A percentile compares a stretch with the other conserved stretches of the same genome.
Evolutionary conservation across 2,329 filamentous ascomycete species (phyloP).

Genomic region (Botrytis deweyae): DNA sequence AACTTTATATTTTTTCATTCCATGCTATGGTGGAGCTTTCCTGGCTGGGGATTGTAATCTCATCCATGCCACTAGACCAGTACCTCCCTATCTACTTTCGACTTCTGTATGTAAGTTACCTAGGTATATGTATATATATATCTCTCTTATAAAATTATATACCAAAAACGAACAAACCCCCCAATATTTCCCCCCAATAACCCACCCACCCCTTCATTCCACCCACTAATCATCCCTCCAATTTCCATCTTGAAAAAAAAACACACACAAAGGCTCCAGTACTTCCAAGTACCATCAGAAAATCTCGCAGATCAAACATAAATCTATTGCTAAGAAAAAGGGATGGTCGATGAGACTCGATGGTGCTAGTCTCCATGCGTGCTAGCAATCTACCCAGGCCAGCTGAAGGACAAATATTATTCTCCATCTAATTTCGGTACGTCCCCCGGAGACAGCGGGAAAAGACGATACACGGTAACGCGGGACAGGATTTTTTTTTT

Average conservation of each 20-base stretch:
- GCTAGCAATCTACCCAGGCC: neutral
- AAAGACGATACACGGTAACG: constrained; percentile 7
- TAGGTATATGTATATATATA: too few relatives aligned
- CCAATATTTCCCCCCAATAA: neutral
- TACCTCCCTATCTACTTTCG: too few relatives aligned
- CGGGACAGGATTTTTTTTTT: neutral
- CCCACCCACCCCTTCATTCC: neutral
- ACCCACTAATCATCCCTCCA: neutral
- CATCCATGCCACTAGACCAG: too few relatives aligned
- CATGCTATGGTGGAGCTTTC: too few relatives aligned
- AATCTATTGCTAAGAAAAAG: neutral
- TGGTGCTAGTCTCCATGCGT: neutral
- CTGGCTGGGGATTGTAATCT: too few relatives aligned
- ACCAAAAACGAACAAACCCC: too few relatives aligned
- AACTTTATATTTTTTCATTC: too few relatives aligned
- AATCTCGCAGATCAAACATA: constrained; percentile 16
- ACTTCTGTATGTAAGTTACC: too few relatives aligned
- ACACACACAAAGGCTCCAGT: neutral
- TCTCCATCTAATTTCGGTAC: constrained; percentile 16
- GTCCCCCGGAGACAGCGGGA: constrained; percentile 3
- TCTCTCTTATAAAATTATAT: too few relatives aligned
- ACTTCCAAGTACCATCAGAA: neutral
- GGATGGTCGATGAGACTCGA: constrained; percentile 4
- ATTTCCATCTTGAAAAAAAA: neutral
- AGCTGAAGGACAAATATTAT: neutral